A percentile compares a stretch with the other conserved stretches of the same genome.
Evolutionary conservation across 345 rosid species (phyloP).

Genomic region (Trapa incisa): DNA sequence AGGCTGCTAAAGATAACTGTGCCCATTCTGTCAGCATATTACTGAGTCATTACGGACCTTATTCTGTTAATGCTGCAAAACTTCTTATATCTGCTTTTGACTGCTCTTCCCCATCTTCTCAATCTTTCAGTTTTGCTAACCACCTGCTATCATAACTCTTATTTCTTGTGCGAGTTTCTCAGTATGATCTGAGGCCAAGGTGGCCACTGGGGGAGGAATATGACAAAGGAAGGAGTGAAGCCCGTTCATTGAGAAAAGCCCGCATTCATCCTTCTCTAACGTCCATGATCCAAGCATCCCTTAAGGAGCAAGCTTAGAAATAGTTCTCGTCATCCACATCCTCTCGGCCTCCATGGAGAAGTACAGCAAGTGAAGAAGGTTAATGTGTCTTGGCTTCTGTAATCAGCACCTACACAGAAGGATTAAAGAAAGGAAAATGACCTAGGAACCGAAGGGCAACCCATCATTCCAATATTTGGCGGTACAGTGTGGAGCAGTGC

Average conservation of each 20-base stretch:
- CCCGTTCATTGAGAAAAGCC: slow-evolving; percentile 66
- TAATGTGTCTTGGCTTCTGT: no score
- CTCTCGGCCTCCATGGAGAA: background rate
- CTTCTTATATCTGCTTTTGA: background rate
- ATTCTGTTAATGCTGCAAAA: background rate
- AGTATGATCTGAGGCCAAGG: slow-evolving; percentile 87
- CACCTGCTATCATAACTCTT: background rate
- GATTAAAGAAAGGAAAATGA: background rate
- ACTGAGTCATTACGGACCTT: background rate
- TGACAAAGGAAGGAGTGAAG: slow-evolving; percentile 66
- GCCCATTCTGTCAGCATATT: no score
- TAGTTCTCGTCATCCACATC: background rate
- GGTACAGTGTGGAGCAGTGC: background rate
- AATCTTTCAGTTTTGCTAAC: background rate
- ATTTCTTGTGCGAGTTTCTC: slow-evolving; percentile 9
- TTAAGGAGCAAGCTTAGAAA: slow-evolving; percentile 14
- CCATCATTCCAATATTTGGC: no score
- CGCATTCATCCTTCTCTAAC: slow-evolving; percentile 84
- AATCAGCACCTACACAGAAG: no score
- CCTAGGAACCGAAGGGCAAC: background rate
- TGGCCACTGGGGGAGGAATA: slow-evolving; percentile 92
- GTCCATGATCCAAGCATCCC: slow-evolving; percentile 59
- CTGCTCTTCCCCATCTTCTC: background rate
- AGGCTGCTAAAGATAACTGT: background rate
- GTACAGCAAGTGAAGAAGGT: no score